Conservation (phyloP, 2,329 filamentous ascomycete species). For the Colletotrichum sp. region DNA sequence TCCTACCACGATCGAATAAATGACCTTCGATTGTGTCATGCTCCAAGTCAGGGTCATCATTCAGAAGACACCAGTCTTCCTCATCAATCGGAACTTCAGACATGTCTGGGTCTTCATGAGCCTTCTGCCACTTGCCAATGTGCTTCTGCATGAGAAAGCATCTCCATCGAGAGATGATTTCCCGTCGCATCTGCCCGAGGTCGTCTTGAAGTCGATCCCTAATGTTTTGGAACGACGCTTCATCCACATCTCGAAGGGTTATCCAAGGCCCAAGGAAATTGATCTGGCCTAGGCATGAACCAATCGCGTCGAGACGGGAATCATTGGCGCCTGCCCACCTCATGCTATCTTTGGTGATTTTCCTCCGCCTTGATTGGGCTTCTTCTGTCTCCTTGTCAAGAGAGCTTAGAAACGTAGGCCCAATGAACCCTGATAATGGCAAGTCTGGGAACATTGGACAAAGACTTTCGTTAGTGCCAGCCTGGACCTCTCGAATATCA, state of each 20-base stretch:
- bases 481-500: fast-evolving
- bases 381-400: background rate
- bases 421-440: background rate
- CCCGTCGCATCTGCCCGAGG: background rate
- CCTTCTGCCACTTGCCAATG: background rate
- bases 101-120: background rate
- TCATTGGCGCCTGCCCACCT: background rate
- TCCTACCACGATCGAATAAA: background rate
- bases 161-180: background rate
- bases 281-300: background rate
- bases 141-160: background rate
- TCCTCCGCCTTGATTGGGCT: fast-evolving
- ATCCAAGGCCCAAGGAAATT: background rate
- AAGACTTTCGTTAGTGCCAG: fast-evolving
- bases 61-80: background rate
- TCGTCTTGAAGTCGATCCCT: background rate
- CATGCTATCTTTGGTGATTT: fast-evolving
- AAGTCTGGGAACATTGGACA: background rate
- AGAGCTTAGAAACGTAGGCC: background rate
- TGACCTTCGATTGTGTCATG: background rate
- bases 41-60: background rate
- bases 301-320: background rate
- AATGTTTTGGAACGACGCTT: background rate
- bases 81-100: fast-evolving
- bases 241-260: background rate